phyloP scores from a whole-genome alignment of 2,329 filamentous ascomycete genomes.

The Hymenoscyphus occultus region DNA sequence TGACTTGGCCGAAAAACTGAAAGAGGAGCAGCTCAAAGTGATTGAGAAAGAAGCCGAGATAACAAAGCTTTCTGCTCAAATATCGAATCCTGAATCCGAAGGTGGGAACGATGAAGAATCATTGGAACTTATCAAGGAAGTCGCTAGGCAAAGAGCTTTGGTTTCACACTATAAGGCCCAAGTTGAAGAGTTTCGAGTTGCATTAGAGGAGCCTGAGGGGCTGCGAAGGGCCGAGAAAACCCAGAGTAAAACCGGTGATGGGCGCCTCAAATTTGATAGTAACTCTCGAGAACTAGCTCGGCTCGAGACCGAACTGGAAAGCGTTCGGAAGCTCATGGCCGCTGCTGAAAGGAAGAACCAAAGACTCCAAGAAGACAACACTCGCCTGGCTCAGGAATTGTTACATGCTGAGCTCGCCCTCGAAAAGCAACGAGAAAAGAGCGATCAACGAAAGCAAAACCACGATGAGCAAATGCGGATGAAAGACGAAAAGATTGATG shows the following conservation, averaged over 20 bases:
- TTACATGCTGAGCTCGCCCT: slow-evolving; percentile 30
- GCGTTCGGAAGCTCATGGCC: slow-evolving; percentile 50
- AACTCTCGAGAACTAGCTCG: slow-evolving; percentile 49
- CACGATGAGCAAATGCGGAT: slow-evolving; percentile 46
- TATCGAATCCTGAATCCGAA: slow-evolving; percentile 41
- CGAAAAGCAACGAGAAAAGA: slow-evolving; percentile 33
- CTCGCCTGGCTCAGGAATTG: slow-evolving; percentile 32
- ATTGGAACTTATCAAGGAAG: slow-evolving; percentile 49
- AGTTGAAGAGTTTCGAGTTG: slow-evolving; percentile 56
- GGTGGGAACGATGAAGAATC: slow-evolving; percentile 43
- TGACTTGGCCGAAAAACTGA: slow-evolving; percentile 62
- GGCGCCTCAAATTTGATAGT: slow-evolving; percentile 53
- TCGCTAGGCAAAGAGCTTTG: slow-evolving; percentile 56
- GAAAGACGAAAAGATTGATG: slow-evolving; percentile 47
- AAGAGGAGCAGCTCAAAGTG: slow-evolving; percentile 65
- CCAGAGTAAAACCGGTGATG: slow-evolving; percentile 42
- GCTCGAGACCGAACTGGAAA: slow-evolving; percentile 52
- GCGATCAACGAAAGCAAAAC: slow-evolving; percentile 41
- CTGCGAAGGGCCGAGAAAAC: slow-evolving; percentile 46
- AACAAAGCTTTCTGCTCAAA: slow-evolving; percentile 57
- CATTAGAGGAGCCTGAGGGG: slow-evolving; percentile 46
- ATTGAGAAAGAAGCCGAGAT: slow-evolving; percentile 61
- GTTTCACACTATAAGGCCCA: slow-evolving; percentile 57
- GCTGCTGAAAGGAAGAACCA: slow-evolving; percentile 40
- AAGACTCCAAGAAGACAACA: slow-evolving; percentile 35